Percentiles rank a stretch among this genome's conserved stretches.
These are phyloP conservation scores for Fusarium coicis DNA, from an alignment of 2,329 filamentous ascomycete species.

Conservation along the genomic window DNA sequence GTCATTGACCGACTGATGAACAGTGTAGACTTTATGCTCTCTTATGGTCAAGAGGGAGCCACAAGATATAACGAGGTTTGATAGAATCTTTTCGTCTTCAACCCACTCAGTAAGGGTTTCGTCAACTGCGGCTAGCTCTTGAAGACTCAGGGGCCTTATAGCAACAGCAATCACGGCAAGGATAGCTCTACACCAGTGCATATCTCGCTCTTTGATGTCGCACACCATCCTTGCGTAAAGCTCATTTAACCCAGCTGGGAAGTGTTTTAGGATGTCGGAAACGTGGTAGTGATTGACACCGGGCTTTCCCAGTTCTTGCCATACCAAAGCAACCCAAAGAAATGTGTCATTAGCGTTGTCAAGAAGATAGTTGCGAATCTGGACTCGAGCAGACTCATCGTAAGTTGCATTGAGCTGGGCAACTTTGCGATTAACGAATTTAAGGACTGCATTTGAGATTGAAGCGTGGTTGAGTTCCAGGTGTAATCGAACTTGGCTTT, in stretches of 20 bases:
- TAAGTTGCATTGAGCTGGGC: fast-evolving
- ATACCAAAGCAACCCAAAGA: neutral
- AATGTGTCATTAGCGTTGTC: neutral
- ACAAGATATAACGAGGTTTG: fast-evolving
- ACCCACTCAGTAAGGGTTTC: fast-evolving
- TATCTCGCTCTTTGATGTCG: fast-evolving
- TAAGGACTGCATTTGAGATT: fast-evolving
- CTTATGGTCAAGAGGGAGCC: neutral
- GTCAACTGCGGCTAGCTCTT: fast-evolving
- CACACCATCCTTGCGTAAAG: neutral
- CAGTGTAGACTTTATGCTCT: fast-evolving
- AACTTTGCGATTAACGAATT: fast-evolving
- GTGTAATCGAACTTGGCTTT: fast-evolving
- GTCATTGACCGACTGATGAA: fast-evolving
- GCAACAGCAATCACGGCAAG: fast-evolving
- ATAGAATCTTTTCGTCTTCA: fast-evolving
- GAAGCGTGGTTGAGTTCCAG: neutral
- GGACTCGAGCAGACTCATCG: fast-evolving
- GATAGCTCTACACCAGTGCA: fast-evolving
- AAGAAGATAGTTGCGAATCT: fast-evolving
- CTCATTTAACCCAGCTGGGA: fast-evolving
- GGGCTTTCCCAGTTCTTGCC: neutral
- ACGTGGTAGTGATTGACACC: fast-evolving
- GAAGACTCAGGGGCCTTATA: fast-evolving
- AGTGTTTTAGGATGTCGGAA: fast-evolving